Conservation (phyloP, 495 filamentous ascomycete species). For the Chlorociboria aeruginascens region DNA sequence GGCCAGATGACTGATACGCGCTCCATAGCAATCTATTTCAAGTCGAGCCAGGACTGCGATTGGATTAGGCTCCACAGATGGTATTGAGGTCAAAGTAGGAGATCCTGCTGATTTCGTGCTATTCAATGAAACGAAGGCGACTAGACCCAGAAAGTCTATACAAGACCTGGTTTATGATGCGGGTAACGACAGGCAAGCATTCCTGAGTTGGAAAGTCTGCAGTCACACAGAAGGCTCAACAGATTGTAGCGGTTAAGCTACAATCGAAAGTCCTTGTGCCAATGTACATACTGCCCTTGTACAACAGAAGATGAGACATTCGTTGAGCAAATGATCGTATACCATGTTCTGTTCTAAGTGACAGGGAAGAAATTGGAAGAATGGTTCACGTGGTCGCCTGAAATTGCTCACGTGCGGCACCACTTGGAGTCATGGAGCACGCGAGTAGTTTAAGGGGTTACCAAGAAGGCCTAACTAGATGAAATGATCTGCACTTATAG, state of each 20-base stretch:
- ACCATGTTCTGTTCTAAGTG: too few relatives aligned
- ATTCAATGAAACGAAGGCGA: slow-evolving; percentile 6
- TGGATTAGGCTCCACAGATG: slow-evolving; percentile 3
- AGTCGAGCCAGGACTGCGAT: slow-evolving; percentile 16
- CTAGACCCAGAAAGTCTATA: slow-evolving; percentile 8
- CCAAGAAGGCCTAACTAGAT: too few relatives aligned
- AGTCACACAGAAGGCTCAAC: background rate
- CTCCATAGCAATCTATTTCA: slow-evolving; percentile 17
- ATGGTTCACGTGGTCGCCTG: slow-evolving; percentile 9
- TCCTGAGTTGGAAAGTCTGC: slow-evolving; percentile 7
- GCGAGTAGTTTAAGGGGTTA: too few relatives aligned
- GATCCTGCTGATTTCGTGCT: slow-evolving; percentile 17
- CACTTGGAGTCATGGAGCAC: too few relatives aligned
- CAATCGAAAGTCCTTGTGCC: too few relatives aligned
- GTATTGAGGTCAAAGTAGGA: slow-evolving; percentile 9
- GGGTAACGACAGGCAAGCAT: slow-evolving; percentile 10
- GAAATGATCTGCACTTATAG: too few relatives aligned
- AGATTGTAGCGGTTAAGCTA: too few relatives aligned
- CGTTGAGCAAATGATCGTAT: too few relatives aligned
- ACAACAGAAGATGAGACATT: too few relatives aligned
- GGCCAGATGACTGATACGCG: background rate
- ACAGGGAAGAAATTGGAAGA: background rate
- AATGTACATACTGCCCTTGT: too few relatives aligned
- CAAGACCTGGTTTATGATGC: slow-evolving; percentile 16
- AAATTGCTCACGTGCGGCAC: background rate